A percentile compares a stretch with the other conserved stretches of the same genome.
Conservation (phyloP, 192 early-diverging fungal genomes). For the Gryganskiella cystojenkinii region DNA sequence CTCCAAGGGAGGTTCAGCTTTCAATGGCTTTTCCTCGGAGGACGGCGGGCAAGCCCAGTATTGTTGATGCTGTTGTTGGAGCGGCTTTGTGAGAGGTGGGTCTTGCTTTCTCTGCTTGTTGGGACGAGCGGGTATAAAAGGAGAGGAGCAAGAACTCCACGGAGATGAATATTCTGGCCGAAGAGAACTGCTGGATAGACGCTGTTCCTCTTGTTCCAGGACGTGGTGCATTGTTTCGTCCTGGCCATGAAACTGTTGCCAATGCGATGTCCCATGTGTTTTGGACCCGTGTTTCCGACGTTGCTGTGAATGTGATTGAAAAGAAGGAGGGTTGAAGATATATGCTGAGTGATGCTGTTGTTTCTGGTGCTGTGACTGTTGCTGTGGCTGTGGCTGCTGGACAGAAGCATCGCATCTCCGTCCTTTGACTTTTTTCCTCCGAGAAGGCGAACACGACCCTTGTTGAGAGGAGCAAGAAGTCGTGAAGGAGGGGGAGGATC, state of each 20-base stretch:
- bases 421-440: slow-evolving; percentile 39
- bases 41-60: slow-evolving; percentile 11
- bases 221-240: too few relatives aligned
- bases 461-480: slow-evolving; percentile 1
- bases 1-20: too few relatives aligned
- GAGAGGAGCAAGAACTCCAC: too few relatives aligned
- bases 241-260: slow-evolving; percentile 44
- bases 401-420: not conserved
- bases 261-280: slow-evolving; percentile 15
- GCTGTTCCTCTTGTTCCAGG: too few relatives aligned
- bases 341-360: not conserved
- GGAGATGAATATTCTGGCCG: too few relatives aligned
- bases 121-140: too few relatives aligned
- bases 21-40: too few relatives aligned
- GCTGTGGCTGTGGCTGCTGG: too few relatives aligned
- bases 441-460: slow-evolving; percentile 18
- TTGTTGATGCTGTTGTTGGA: not conserved
- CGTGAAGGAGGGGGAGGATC: slow-evolving; percentile 1
- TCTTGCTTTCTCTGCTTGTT: too few relatives aligned
- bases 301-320: slow-evolving; percentile 5
- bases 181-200: too few relatives aligned
- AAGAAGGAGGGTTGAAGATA: slow-evolving; percentile 17
- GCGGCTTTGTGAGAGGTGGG: not conserved
- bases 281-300: slow-evolving; percentile 15
- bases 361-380: not conserved